A percentile compares a stretch with the other conserved stretches of the same genome.
phyloP scores from a whole-genome alignment of 148 eudicot genomes.

The Fagopyrum tataricum region DNA sequence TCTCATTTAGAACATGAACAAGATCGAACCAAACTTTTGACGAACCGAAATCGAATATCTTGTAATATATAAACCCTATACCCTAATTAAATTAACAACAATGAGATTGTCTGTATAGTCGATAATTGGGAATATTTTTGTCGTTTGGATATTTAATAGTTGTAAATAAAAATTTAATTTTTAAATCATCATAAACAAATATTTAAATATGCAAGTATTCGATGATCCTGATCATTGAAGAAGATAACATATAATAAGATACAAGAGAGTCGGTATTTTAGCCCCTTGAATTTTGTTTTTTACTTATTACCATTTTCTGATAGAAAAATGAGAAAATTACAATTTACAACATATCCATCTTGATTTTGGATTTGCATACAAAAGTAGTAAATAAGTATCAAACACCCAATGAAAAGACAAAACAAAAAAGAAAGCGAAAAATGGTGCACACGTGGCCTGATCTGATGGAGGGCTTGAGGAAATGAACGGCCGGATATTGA shows the following conservation, averaged over 20 bases:
- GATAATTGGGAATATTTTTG: no score
- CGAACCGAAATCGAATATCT: no score
- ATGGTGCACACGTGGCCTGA: conserved; percentile 5
- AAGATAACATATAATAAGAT: conserved; percentile 4
- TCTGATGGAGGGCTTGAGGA: not conserved
- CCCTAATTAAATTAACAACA: no score
- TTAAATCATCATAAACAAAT: not conserved
- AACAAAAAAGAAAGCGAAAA: not conserved
- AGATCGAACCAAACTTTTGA: no score
- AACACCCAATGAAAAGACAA: not conserved
- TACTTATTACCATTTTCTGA: not conserved
- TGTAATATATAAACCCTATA: no score
- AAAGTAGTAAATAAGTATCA: not conserved
- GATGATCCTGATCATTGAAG: not conserved
- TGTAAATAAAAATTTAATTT: not conserved
- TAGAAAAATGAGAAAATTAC: not conserved
- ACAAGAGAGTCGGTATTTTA: not conserved
- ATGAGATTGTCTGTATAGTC: no score
- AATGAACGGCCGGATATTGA: not conserved
- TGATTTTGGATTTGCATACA: not conserved
- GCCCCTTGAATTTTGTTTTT: not conserved
- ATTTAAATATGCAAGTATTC: not conserved
- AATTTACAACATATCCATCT: conserved; percentile 4
- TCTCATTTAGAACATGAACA: no score
- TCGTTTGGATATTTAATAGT: no score